Base-by-base conservation (phyloP, 768 basidiomycete genomes). In the Lentinula aciculospora region DNA sequence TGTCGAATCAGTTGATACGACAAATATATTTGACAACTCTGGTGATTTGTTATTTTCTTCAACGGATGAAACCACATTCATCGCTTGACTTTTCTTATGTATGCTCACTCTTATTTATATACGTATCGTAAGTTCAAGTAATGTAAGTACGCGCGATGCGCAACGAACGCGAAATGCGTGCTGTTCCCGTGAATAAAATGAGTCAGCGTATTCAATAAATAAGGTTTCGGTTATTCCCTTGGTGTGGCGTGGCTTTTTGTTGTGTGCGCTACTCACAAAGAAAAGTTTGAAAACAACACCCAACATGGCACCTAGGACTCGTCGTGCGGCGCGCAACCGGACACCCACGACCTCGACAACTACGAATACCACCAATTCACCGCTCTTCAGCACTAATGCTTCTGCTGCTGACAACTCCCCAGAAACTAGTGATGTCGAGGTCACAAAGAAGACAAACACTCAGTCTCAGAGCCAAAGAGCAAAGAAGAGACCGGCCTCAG, bases 301-400 rank as follows among this genome's bases (percentile, higher is more conserved):
- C 28, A 5, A 37, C 51, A 64, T 64, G 63, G 36, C 62, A 50
- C 63, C 61, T 51, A 42, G 55, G 39, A 64, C 63, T 48, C 62
- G 64, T 23, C 56, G 55, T 47, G 61, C 64, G 13, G 32, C 58
- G 12, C 53, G 61, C 21, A 32, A 59, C 13, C 32, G 9, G 28
- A 34, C 47, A 7, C 63, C 64, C 3, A 56, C 64, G 1, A 59
- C 61, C 44, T 34, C 62, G 4, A 62, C 65, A 0, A n/a, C 60
- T 0, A 61, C 63, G 10, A 62, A 59, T 42, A 61, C 65, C 4
- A 66, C 62, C 25, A 57, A 60, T 8, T 66, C 65, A 10, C 63
- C 65, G 13, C 48, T 58, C 3, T 62, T 66, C 40, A 64, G 63
- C 44, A 58, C 61, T 21, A 48, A 60, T n/a, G 60, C 62, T 17